Percentiles rank a stretch among this genome's conserved stretches.
phyloP scores from a whole-genome alignment of 2,329 filamentous ascomycete genomes.

The Microcyclosporella mali region DNA sequence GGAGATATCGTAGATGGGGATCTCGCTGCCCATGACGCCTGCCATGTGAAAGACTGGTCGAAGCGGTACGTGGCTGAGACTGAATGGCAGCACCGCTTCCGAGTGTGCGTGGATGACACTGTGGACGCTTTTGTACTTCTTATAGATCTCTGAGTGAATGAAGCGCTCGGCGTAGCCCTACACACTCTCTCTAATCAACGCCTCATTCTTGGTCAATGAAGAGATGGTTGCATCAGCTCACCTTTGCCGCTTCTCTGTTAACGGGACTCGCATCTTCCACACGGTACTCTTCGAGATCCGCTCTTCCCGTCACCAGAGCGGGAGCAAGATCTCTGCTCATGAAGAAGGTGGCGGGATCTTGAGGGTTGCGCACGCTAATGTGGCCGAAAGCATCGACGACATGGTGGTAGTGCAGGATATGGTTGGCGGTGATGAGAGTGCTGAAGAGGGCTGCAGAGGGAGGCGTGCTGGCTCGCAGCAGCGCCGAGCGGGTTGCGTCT shows the following conservation, averaged over 20 bases:
- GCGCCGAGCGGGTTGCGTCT: conserved; percentile 15
- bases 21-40: conserved; percentile 35
- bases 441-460: conserved; percentile 25
- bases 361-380: conserved; percentile 32
- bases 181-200: too few species aligned
- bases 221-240: too few species aligned
- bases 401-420: conserved; percentile 17
- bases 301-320: conserved; percentile 36
- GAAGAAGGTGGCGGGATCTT: conserved; percentile 38
- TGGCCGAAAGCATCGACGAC: conserved; percentile 32
- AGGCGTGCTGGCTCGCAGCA: conserved; percentile 26
- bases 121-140: conserved; percentile 39
- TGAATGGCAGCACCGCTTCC: conserved; percentile 39
- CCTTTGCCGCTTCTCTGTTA: conserved; percentile 17
- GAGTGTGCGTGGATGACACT: conserved; percentile 41
- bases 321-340: conserved; percentile 40
- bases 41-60: conserved; percentile 40
- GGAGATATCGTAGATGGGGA: conserved; percentile 10
- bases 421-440: conserved; percentile 33
- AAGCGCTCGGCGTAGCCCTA: conserved; percentile 37
- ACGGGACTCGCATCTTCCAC: conserved; percentile 36
- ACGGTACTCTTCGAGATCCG: conserved; percentile 42
- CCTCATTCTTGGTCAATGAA: too few species aligned
- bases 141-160: conserved; percentile 42
- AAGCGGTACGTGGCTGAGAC: conserved; percentile 38